Evolutionary conservation across 2,329 filamentous ascomycete species (phyloP).

Genomic region (Aspergillus quadricinctus): DNA sequence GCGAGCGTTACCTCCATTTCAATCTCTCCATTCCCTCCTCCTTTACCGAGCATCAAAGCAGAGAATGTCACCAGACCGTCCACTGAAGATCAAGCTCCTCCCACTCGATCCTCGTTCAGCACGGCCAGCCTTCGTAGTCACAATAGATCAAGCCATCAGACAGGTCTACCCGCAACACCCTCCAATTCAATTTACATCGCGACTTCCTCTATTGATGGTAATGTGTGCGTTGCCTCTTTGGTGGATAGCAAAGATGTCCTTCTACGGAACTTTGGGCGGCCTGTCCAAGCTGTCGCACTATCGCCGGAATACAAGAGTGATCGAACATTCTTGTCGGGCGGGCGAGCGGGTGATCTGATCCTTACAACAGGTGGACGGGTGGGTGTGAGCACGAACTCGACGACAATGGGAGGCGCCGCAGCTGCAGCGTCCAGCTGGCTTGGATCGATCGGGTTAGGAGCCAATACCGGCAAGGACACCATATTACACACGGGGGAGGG

Average conservation of each 20-base stretch:
- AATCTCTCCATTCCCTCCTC: constrained; percentile 77
- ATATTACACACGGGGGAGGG: constrained; percentile 90
- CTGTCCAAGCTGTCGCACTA: constrained; percentile 86
- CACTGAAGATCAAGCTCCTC: constrained; percentile 24
- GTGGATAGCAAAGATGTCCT: constrained; percentile 86
- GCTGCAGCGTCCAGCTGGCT: constrained; percentile 87
- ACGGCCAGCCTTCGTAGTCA: constrained; percentile 29
- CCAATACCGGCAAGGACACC: constrained; percentile 76
- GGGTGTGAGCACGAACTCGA: constrained; percentile 77
- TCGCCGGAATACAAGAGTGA: constrained; percentile 93
- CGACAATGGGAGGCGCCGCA: constrained; percentile 69
- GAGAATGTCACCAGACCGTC: constrained; percentile 33
- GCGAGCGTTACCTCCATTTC: constrained; percentile 88
- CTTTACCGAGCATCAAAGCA: constrained; percentile 42
- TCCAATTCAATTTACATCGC: constrained; percentile 92
- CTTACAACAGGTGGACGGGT: constrained; percentile 75
- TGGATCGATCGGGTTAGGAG: constrained; percentile 75
- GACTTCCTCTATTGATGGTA: constrained; percentile 90
- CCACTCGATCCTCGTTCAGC: constrained; percentile 23
- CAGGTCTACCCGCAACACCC: constrained; percentile 62
- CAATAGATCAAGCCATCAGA: constrained; percentile 18
- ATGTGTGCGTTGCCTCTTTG: constrained; percentile 86
- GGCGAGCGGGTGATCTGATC: constrained; percentile 80
- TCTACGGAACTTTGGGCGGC: constrained; percentile 86
- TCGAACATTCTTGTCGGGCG: constrained; percentile 83